Evolutionary conservation across 345 rosid species (phyloP), one percentile per base, ranked within the genome.

Genomic region (Psidium friedrichsthalianum): DNA sequence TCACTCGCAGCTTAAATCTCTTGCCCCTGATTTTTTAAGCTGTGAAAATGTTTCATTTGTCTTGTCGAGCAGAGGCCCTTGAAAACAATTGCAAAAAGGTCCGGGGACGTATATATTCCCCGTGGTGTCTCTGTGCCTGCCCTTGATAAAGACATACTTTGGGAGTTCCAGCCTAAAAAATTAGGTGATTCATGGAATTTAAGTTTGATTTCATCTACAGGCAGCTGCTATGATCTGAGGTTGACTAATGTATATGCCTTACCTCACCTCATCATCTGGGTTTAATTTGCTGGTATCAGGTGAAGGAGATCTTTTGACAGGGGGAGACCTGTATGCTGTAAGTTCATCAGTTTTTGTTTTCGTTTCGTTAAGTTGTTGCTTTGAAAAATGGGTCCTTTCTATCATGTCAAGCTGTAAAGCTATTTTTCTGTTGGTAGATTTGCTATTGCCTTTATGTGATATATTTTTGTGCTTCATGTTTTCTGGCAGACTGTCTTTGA

Each of bases 91-190:
- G 99, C 99, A 10, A 96, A 86, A 86, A 90, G 84, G 91, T 98
- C 99, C 52, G 99, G 98, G 84, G 99, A 98, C 91, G 99, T 98
- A 64, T 98, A 98, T 87, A 98, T 98, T 47, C 99, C 99, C 88
- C 98, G 99, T 89, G 99, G 99, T 91, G 99, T 98, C 81, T 91
- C 99, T 84, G 99, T 98, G 42, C 99, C 99, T 1, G 96, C 99
- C 82, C 95, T 98, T 86, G 99, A 98, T 91, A 98, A 95, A 91
- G 99, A 98, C 88, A 90, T 85, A 21, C 95, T 91, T 11, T 96
- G 99, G 99, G 99, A 95, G 83, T 98, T 96, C 89, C 93, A 98
- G 91, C 98, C 99, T 20, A 94, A 92, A 86, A 95, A 94, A 88
- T 87, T 98, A 85, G 99, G 99, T 98, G 91, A 88, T 15, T 21